Evolutionary conservation across 257 asterid species (phyloP).

Genomic region (Vinca minor): DNA sequence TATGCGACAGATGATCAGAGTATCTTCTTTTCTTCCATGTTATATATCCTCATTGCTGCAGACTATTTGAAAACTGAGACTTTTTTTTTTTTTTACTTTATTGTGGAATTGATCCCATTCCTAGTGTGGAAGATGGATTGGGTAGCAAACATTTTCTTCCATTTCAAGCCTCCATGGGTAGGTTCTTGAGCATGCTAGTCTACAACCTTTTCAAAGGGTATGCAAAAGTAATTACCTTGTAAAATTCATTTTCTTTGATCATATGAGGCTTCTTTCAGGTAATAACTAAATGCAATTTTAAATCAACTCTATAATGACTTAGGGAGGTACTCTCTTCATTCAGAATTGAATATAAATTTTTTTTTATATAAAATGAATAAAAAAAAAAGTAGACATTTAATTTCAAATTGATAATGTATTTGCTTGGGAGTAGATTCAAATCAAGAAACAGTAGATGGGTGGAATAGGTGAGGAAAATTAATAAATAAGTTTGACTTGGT

Average conservation of each 20-base stretch:
- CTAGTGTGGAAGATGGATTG: neutral
- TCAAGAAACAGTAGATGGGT: neutral
- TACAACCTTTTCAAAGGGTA: too few relatives aligned
- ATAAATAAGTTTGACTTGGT: too few relatives aligned
- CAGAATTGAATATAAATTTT: too few relatives aligned
- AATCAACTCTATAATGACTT: too few relatives aligned
- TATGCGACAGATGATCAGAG: neutral
- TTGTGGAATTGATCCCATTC: neutral
- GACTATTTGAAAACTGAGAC: neutral
- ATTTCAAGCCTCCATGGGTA: neutral
- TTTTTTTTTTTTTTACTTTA: neutral
- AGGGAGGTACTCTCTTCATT: too few relatives aligned
- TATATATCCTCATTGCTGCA: neutral
- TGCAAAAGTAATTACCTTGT: too few relatives aligned
- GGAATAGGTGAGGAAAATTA: neutral
- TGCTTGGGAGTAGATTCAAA: neutral
- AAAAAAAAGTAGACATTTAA: too few relatives aligned
- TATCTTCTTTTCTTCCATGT: conserved; percentile 1
- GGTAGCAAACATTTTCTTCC: neutral
- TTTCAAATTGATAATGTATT: too few relatives aligned
- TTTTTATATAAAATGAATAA: too few relatives aligned
- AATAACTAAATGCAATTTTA: too few relatives aligned
- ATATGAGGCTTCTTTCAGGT: too few relatives aligned
- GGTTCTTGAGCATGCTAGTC: neutral
- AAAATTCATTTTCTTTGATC: too few relatives aligned